A percentile compares a stretch with the other conserved stretches of the same genome.
Evolutionary conservation across 2,329 filamentous ascomycete genomes (phyloP).

Genomic region (Didymosphaeria variabile): DNA sequence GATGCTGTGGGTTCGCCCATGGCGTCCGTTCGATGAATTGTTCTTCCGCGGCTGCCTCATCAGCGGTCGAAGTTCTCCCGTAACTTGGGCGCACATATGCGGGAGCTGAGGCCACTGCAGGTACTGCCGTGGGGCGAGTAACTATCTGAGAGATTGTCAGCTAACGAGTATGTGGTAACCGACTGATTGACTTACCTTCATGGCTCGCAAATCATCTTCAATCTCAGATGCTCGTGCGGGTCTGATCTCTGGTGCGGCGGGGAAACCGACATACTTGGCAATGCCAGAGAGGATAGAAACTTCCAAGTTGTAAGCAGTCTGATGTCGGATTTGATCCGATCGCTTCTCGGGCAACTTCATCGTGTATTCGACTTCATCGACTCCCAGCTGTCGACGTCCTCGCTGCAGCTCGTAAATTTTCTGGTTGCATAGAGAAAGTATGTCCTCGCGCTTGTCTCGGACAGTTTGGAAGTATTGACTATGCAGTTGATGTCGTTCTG

Average conservation of each 20-base stretch:
- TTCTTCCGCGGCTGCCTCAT: slow-evolving; percentile 74
- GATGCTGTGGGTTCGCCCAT: slow-evolving; percentile 84
- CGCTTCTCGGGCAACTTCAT: slow-evolving; percentile 81
- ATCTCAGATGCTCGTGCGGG: slow-evolving; percentile 76
- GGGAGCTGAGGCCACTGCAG: slow-evolving; percentile 31
- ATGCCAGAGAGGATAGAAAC: slow-evolving; percentile 90
- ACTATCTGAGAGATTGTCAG: slow-evolving; percentile 36
- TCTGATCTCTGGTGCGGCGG: slow-evolving; percentile 86
- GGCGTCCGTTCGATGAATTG: slow-evolving; percentile 89
- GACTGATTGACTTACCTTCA: slow-evolving; percentile 72
- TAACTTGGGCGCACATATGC: slow-evolving; percentile 42
- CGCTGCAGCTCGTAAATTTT: slow-evolving; percentile 94
- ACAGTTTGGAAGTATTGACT: slow-evolving; percentile 90
- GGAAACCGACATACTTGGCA: slow-evolving; percentile 95
- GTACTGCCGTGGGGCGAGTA: slow-evolving; percentile 39
- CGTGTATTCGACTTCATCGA: slow-evolving; percentile 81
- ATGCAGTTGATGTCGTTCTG: slow-evolving; percentile 84
- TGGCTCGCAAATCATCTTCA: slow-evolving; percentile 87
- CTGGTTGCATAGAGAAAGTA: slow-evolving; percentile 82
- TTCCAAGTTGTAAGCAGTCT: slow-evolving; percentile 92
- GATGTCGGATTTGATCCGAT: slow-evolving; percentile 81
- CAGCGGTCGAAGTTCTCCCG: slow-evolving; percentile 52
- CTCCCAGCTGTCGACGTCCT: slow-evolving; percentile 80
- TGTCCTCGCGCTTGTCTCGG: slow-evolving; percentile 81
- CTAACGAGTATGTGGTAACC: not conserved